Evolutionary conservation across 306 rosid genomes (phyloP).

Genomic region (Castanea mollissima): DNA sequence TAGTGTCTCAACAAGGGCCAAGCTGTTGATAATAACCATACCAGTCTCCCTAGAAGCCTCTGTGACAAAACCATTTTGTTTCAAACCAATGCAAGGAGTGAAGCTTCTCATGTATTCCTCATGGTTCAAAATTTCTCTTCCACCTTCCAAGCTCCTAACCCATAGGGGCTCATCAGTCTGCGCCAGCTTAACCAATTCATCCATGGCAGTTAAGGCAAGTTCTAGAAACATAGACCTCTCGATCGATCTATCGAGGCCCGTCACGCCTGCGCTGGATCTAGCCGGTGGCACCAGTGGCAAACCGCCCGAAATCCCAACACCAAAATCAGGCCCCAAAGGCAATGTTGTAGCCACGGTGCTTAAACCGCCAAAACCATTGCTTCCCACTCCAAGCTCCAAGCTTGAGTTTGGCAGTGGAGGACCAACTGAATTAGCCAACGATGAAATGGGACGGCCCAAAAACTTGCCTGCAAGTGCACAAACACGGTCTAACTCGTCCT

Average conservation of each 20-base stretch:
- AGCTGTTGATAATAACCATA: slow-evolving; percentile 80
- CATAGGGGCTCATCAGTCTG: slow-evolving; percentile 85
- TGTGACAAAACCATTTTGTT: slow-evolving; percentile 70
- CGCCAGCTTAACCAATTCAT: slow-evolving; percentile 84
- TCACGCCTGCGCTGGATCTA: slow-evolving; percentile 21
- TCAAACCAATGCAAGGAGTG: slow-evolving; percentile 81
- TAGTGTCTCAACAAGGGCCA: slow-evolving; percentile 84
- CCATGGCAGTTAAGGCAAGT: slow-evolving; percentile 95
- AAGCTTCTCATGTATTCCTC: slow-evolving; percentile 73
- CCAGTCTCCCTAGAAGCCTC: slow-evolving; percentile 90
- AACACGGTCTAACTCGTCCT: slow-evolving; percentile 90
- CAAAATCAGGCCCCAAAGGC: slow-evolving; percentile 63
- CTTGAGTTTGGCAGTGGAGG: slow-evolving; percentile 75
- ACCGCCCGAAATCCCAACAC: slow-evolving; percentile 46
- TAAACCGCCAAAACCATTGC: slow-evolving; percentile 63
- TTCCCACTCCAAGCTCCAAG: slow-evolving; percentile 91
- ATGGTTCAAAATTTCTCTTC: slow-evolving; percentile 68
- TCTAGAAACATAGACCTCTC: slow-evolving; percentile 88
- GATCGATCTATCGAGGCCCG: slow-evolving; percentile 52
- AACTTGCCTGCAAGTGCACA: slow-evolving; percentile 86
- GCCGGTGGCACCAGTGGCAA: slow-evolving; percentile 38
- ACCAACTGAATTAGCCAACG: slow-evolving; percentile 44
- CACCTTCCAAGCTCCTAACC: slow-evolving; percentile 71
- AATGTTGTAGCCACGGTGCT: slow-evolving; percentile 48
- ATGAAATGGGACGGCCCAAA: slow-evolving; percentile 73